These are phyloP conservation scores for Saccharomycopsis javanensis DNA, from an alignment of 805 yeast genomes.

Conservation along the genomic window DNA sequence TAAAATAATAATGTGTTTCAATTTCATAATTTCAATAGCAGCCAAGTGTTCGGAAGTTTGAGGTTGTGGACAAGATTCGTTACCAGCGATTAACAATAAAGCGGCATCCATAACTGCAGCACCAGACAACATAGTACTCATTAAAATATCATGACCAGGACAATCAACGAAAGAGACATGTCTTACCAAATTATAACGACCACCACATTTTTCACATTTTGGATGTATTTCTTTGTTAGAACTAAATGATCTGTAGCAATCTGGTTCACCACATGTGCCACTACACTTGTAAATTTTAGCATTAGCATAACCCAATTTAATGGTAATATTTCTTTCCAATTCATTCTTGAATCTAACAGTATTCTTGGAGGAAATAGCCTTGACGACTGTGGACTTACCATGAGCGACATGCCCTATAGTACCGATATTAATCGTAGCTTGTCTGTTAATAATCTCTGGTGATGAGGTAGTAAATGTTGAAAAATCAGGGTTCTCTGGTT, in stretches of 20 bases:
- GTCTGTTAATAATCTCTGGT: slow-evolving; percentile 95
- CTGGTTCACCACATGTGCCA: slow-evolving; percentile 84
- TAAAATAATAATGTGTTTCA: slow-evolving; percentile 89
- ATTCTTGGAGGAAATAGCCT: slow-evolving; percentile 97
- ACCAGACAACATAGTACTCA: slow-evolving; percentile 99
- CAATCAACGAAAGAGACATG: slow-evolving; percentile 99
- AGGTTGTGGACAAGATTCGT: slow-evolving; percentile 99
- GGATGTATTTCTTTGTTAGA: slow-evolving; percentile 94
- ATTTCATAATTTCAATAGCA: slow-evolving; percentile 98
- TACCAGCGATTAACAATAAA: slow-evolving; percentile 88
- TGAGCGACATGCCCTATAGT: slow-evolving; percentile 95
- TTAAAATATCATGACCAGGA: slow-evolving; percentile 99
- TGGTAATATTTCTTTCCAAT: slow-evolving; percentile 97
- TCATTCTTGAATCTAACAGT: slow-evolving; percentile 99
- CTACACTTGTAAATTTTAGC: slow-evolving; percentile 96
- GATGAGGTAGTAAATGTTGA: slow-evolving; percentile 72
- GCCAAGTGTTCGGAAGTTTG: slow-evolving; percentile 99
- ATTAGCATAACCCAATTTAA: slow-evolving; percentile 96
- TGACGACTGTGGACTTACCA: slow-evolving; percentile 88
- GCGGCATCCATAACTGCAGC: slow-evolving; percentile 99
- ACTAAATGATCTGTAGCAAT: slow-evolving; percentile 87
- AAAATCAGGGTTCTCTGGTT: slow-evolving; percentile 85
- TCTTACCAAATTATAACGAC: slow-evolving; percentile 82
- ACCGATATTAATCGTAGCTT: slow-evolving; percentile 98
- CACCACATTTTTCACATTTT: slow-evolving; percentile 78